Base-by-base conservation (phyloP, 164 flowering plant genomes). In the Buxus sempervirens region DNA sequence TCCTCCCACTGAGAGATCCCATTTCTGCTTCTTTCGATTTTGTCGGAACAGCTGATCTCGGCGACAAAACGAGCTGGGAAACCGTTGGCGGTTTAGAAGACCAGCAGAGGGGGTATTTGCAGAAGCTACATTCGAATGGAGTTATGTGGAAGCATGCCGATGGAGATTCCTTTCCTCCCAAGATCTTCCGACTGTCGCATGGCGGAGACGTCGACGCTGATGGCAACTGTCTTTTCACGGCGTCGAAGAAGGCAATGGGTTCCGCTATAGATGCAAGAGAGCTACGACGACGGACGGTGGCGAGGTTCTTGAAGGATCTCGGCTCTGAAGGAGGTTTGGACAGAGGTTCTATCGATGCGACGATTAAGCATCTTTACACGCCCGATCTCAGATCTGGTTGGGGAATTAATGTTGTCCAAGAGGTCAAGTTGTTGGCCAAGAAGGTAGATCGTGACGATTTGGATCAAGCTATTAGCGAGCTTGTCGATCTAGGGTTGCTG, bases 361-460 rank as follows among this genome's bases (percentile, higher is more conserved):
- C 82, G 13, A 84, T 91, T 48, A 78, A 74, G 80, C 83, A 91
- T 68, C 81, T 94, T 81, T 94, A 94, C 63, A 76, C 85, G 58
- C 97, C 98, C 25, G 91, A 94, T 90, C 83, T 94, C 82, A 85
- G 67, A 62, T 73, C 60, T 36, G 97, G 98, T n/a, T 94, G 98
- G 98, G 97, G 98, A 38, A 73, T 94, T 14, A 97, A 94, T 68
- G 90, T 91, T 6, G 93, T 91, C 58, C 98, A 94, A 75, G 98
- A 94, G 73, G 86, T 90, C 7, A 94, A 91, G 75, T 68, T 94
- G 68, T 73, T 94, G 78, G 96, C 96, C 13, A 87, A 70, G 82
- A 94, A 90, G 70, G 78, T 53, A 22, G 95, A 94, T 51, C 84
- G 98, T 1, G 76, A 69, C 42, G 63, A 63, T 13, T 57, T 94